Evolutionary conservation across 1,139 yeast genomes (phyloP).

Genomic region (Scheffersomyces lignicola): DNA sequence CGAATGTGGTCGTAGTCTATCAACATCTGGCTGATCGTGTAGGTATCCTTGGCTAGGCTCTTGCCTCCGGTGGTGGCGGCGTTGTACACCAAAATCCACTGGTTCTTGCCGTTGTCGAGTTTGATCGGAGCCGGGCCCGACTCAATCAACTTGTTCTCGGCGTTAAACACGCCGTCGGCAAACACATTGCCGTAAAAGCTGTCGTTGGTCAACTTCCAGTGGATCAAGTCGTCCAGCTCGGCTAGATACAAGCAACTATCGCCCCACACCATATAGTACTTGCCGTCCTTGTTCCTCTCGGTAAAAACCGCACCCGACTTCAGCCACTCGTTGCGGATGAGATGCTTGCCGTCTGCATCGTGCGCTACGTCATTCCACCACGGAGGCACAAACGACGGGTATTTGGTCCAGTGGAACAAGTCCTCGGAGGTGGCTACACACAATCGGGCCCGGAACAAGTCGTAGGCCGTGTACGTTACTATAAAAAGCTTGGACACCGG

Average conservation of each 20-base stretch:
- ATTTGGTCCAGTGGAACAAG: slow-evolving; percentile 41
- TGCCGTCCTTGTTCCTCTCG: slow-evolving; percentile 34
- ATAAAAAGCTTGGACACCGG: slow-evolving; percentile 35
- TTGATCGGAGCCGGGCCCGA: slow-evolving; percentile 48
- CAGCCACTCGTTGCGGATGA: slow-evolving; percentile 40
- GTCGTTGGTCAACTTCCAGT: slow-evolving; percentile 32
- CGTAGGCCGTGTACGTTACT: slow-evolving; percentile 47
- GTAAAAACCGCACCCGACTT: slow-evolving; percentile 46
- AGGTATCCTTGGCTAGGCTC: slow-evolving; percentile 30
- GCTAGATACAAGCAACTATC: slow-evolving; percentile 44
- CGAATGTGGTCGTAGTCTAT: slow-evolving; percentile 40
- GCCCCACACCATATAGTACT: slow-evolving; percentile 49
- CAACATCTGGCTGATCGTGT: slow-evolving; percentile 43
- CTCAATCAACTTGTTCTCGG: slow-evolving; percentile 43
- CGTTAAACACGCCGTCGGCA: slow-evolving; percentile 29
- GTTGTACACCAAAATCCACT: slow-evolving; percentile 43
- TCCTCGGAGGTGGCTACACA: slow-evolving; percentile 45
- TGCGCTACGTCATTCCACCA: slow-evolving; percentile 37
- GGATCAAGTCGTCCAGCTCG: slow-evolving; percentile 30
- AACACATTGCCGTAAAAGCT: slow-evolving; percentile 23
- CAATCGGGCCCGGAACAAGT: slow-evolving; percentile 33
- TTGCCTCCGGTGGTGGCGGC: slow-evolving; percentile 42
- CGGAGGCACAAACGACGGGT: slow-evolving; percentile 35
- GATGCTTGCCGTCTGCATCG: slow-evolving; percentile 21
- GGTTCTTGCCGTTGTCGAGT: slow-evolving; percentile 29